Evolutionary conservation across 495 filamentous ascomycete species (phyloP), one percentile per base, ranked within the genome.

Genomic region (Neurospora intermedia): DNA sequence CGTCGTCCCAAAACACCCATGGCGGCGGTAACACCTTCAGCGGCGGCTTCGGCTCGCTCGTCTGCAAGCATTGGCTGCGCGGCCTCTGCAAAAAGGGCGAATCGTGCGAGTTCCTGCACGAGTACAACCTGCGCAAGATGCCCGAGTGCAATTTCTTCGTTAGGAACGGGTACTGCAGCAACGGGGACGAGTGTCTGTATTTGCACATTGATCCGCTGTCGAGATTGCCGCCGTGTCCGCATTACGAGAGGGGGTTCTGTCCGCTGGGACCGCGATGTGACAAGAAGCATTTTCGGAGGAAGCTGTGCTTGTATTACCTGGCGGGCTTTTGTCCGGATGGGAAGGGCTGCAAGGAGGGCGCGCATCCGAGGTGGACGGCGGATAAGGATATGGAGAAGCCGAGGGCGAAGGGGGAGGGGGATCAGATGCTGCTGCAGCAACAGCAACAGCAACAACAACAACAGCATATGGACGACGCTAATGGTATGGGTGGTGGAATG

Each of bases 31-130:
- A 74, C 42, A 69, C 48, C 40, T 45, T 45, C 71, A 73, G 78
- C 74, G 78, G 80, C 59, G 80, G 81, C 45, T 91, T 89, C 76
- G 89, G 89, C 76, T 88, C 85, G 6, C 87, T 97, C 0, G 94
- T 99, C 72, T 99, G 96, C 89, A 99, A 99, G 84, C 96, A 98
- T 88, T 99, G 96, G 90, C 89, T 98, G 75, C 92, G 96, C 76
- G 94, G 93, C 0, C 90, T 99, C 35, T 99, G 96, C 87, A 99
- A 98, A 81, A 98, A 98, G 82, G 96, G 95, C 43, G 88, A 96
- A 74, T 88, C 88, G 72, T 99, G 96, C 88, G 96, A 98, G 83
- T 99, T 97, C 79, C 85, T 97, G 73, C 96, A 99, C 84, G 95
- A 97, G 84, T 99, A 96, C 87, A 98, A 99, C 86, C 88, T 99